Evolutionary conservation across 176 grass and related monocot species (phyloP).

Genomic region (Tillandsia leiboldiana): DNA sequence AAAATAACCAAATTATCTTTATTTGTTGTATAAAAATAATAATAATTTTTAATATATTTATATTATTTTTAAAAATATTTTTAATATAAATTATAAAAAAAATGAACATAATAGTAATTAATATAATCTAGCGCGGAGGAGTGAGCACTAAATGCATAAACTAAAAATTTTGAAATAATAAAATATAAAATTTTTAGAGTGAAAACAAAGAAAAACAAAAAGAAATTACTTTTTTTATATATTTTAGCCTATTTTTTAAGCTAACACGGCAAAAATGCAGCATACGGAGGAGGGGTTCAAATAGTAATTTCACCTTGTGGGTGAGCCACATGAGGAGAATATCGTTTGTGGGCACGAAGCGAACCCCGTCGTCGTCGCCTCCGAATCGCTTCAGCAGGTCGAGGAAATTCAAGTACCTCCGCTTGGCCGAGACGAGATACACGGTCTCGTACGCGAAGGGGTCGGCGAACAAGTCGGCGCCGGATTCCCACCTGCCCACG

Average conservation of each 20-base stretch:
- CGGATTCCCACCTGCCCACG: constrained; percentile 29
- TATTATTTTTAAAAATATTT: too few relatives aligned
- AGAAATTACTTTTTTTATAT: too few relatives aligned
- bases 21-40: too few relatives aligned
- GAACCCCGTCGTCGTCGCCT: constrained; percentile 7
- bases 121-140: too few relatives aligned
- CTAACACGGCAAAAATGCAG: neutral
- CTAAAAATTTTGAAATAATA: neutral
- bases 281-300: neutral
- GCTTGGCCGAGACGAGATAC: constrained; percentile 61
- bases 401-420: constrained; percentile 53
- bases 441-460: constrained; percentile 59
- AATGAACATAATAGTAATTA: too few relatives aligned
- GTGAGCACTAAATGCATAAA: neutral
- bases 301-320: constrained; percentile 50
- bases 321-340: constrained; percentile 84
- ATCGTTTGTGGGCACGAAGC: constrained; percentile 61
- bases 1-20: too few relatives aligned
- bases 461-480: constrained; percentile 32
- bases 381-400: constrained; percentile 37
- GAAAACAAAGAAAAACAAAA: too few relatives aligned
- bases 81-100: too few relatives aligned
- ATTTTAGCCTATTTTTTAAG: too few relatives aligned
- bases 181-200: too few relatives aligned
- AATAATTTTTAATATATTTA: too few relatives aligned